Conservation (phyloP, 2,329 filamentous ascomycete genomes). For the Elsinoe fawcettii region DNA sequence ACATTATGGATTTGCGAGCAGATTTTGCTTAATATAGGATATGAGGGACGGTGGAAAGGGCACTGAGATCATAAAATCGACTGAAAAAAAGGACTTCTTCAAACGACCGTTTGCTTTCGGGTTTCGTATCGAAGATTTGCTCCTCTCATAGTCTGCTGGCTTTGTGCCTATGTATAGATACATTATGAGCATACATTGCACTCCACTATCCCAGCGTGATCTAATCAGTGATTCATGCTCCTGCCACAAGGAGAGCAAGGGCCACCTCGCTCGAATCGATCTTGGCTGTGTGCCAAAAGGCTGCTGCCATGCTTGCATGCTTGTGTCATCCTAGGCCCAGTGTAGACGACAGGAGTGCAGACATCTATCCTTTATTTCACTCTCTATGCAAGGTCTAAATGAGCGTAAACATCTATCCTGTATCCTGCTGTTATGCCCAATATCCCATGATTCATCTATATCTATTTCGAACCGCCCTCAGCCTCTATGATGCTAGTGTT, state of each 20-base stretch:
- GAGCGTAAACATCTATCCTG: not conserved
- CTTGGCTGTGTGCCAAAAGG: no score
- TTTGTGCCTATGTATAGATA: not conserved
- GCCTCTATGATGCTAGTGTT: slow-evolving; percentile 8
- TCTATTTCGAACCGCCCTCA: slow-evolving; percentile 6
- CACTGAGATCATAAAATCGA: slow-evolving; percentile 4
- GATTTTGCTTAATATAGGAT: slow-evolving; percentile 6
- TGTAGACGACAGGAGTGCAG: no score
- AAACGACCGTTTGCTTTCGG: not conserved
- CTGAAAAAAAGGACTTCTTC: not conserved
- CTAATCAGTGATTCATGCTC: no score
- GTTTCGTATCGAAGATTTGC: not conserved
- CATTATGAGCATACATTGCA: not conserved
- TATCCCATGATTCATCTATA: not conserved
- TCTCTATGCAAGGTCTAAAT: no score
- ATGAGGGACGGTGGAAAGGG: not conserved
- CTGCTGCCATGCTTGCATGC: no score
- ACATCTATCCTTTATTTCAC: not conserved
- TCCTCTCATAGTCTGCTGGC: not conserved
- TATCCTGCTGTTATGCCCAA: not conserved
- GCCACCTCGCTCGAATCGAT: no score
- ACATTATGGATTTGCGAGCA: not conserved
- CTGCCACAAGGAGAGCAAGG: no score
- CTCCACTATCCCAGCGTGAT: no score
- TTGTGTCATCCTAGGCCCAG: no score